Conservation (phyloP, 2,329 filamentous ascomycete genomes). For the Fusarium zealandicum region DNA sequence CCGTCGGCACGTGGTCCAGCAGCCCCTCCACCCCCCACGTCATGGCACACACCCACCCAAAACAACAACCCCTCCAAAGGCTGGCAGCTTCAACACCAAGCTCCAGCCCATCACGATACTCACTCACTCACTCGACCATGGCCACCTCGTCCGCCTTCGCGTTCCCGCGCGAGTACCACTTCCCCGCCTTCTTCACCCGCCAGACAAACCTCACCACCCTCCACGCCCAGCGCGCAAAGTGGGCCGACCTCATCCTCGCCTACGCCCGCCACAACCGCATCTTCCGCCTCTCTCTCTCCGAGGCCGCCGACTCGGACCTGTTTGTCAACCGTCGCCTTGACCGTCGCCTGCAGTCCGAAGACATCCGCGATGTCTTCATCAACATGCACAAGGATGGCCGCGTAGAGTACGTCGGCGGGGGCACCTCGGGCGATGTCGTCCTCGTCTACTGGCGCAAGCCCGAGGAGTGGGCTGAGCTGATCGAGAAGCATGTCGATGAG, state of each 20-base stretch:
- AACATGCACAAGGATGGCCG: slow-evolving; percentile 66
- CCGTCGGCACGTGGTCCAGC: neutral
- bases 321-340: slow-evolving; percentile 65
- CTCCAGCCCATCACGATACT: slow-evolving; percentile 23
- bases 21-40: slow-evolving; percentile 27
- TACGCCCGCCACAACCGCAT: slow-evolving; percentile 83
- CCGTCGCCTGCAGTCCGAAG: slow-evolving; percentile 57
- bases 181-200: slow-evolving; percentile 85
- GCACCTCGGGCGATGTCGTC: slow-evolving; percentile 55
- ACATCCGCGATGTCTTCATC: slow-evolving; percentile 65
- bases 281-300: slow-evolving; percentile 73
- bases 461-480: slow-evolving; percentile 85
- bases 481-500: slow-evolving; percentile 84
- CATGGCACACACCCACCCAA: slow-evolving; percentile 14
- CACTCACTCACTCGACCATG: no score
- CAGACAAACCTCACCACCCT: slow-evolving; percentile 78
- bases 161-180: slow-evolving; percentile 73
- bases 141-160: slow-evolving; percentile 49
- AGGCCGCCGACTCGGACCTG: slow-evolving; percentile 61
- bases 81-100: neutral
- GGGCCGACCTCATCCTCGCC: slow-evolving; percentile 82
- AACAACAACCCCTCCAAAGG: slow-evolving; percentile 7
- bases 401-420: slow-evolving; percentile 68
- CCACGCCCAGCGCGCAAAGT: slow-evolving; percentile 80
- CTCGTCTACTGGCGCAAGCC: slow-evolving; percentile 87